These are phyloP conservation scores for Pseudoneurospora amorphoporcata DNA, from an alignment of 495 filamentous ascomycete genomes.

Conservation along the genomic window DNA sequence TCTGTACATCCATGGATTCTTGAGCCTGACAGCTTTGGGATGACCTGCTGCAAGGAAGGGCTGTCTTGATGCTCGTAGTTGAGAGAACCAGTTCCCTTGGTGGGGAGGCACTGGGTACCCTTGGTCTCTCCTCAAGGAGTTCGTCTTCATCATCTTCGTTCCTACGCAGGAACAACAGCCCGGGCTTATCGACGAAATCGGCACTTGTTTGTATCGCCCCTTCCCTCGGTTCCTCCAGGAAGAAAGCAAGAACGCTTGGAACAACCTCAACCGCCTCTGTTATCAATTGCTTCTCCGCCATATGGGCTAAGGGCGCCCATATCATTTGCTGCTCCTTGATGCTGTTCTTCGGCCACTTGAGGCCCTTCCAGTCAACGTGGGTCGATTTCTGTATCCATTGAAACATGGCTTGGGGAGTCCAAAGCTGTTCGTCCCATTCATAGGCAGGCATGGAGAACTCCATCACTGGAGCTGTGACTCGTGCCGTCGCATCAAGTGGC, in stretches of 20 bases:
- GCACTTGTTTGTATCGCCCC: conserved; percentile 25
- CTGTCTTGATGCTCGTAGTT: not conserved
- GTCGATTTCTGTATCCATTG: conserved; percentile 19
- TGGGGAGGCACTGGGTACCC: not conserved
- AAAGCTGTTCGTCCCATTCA: conserved; percentile 40
- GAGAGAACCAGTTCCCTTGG: not conserved
- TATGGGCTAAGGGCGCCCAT: conserved; percentile 35
- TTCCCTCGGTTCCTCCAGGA: conserved; percentile 14
- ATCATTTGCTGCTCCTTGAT: conserved; percentile 34
- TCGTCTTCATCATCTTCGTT: conserved; percentile 41
- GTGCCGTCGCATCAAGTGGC: conserved; percentile 43
- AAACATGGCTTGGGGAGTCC: conserved; percentile 16
- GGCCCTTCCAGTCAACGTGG: conserved; percentile 13
- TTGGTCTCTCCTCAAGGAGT: conserved; percentile 26
- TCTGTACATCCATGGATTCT: not conserved
- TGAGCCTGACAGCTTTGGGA: not conserved
- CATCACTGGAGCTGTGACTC: conserved; percentile 48
- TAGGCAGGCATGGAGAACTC: conserved; percentile 47
- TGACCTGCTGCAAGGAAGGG: not conserved
- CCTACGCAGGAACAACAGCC: conserved; percentile 39
- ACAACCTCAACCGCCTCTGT: conserved; percentile 26
- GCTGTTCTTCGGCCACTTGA: conserved; percentile 33
- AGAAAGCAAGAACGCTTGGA: conserved; percentile 1
- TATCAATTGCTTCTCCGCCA: conserved; percentile 19
- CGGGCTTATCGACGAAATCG: conserved; percentile 40